Evolutionary conservation across 768 basidiomycete genomes (phyloP).

Genomic region (Leccinum arenicola): DNA sequence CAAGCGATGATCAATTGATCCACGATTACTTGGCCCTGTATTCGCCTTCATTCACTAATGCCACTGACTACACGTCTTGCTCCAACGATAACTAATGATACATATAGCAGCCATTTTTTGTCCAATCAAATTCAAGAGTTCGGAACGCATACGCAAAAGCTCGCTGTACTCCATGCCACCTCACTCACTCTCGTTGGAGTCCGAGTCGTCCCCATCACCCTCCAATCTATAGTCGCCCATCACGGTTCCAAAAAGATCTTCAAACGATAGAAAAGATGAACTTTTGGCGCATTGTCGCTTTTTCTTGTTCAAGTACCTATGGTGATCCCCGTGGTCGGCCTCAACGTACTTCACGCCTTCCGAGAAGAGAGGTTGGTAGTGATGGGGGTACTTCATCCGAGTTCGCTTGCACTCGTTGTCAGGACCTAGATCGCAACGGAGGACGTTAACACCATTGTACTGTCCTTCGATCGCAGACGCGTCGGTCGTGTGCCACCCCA

Average conservation of each 20-base stretch:
- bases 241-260: not conserved
- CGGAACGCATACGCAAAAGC: not conserved
- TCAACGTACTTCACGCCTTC: not conserved
- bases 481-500: slow-evolving; percentile 2
- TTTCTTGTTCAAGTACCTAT: not conserved
- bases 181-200: not conserved
- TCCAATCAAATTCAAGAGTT: not conserved
- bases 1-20: not conserved
- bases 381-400: not conserved
- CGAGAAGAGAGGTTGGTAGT: not conserved
- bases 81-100: not conserved
- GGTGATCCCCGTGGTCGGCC: not conserved
- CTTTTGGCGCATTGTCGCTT: not conserved
- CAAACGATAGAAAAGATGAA: not conserved
- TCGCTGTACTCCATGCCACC: not conserved
- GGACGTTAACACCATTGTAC: slow-evolving; percentile 2
- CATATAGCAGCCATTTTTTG: not conserved
- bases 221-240: not conserved
- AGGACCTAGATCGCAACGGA: not conserved
- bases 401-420: not conserved
- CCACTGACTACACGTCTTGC: not conserved
- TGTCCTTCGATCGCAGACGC: not conserved
- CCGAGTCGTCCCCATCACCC: no score
- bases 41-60: not conserved
- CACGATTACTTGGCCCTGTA: no score